Evolutionary conservation across 163 green algal genomes (phyloP), one percentile per base, ranked within the genome.

Genomic region (Chlorella variabilis): DNA sequence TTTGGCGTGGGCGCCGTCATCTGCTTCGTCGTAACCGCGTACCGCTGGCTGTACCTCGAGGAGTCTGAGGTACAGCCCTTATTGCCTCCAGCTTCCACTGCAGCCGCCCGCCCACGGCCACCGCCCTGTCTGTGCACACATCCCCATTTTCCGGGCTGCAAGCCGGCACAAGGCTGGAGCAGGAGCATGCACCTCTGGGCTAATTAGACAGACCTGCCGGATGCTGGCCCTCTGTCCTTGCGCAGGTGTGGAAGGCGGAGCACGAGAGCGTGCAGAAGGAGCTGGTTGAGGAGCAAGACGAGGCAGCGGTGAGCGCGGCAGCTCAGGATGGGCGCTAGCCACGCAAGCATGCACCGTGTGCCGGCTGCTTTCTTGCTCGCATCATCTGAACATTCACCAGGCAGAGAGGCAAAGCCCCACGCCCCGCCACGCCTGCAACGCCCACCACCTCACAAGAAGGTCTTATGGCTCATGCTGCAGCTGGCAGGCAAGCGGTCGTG

Each of bases 21-120:
- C 77, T 83, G 77, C 77, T 63, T 77, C 2, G 34, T 33, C 11
- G 77, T 83, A 0, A 71, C 49, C 2, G 20, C 65, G 27, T 83
- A 83, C 48, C 77, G 77, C 34, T 83, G 77, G 77, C 15, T 83
- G 25, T 83, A 83, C 65, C n/a, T 83, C 20, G 77, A 83, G 48
- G 77, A 83, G 36, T 38, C 18, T 0, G 54, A 79, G 54, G 70
- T 63, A 25, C 39, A 27, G 11, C 39, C 8, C 0, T 21, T 27
- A 54, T 15, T 15, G 45, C 45, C 45, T 54, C 45, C 45, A 54
- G 45, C 45, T 11, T 15, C 11, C 15, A 23, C 11, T 15, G 15
- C 45, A 54, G 45, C 45, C 11, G 45, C 45, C 11, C 45, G 15
- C 11, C 45, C 11, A 54, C 45, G 15, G 45, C 11, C 45, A 54